Percentiles rank a stretch among this genome's conserved stretches.
Conservation (phyloP, 495 filamentous ascomycete species). For the Podospora pseudocomata region DNA sequence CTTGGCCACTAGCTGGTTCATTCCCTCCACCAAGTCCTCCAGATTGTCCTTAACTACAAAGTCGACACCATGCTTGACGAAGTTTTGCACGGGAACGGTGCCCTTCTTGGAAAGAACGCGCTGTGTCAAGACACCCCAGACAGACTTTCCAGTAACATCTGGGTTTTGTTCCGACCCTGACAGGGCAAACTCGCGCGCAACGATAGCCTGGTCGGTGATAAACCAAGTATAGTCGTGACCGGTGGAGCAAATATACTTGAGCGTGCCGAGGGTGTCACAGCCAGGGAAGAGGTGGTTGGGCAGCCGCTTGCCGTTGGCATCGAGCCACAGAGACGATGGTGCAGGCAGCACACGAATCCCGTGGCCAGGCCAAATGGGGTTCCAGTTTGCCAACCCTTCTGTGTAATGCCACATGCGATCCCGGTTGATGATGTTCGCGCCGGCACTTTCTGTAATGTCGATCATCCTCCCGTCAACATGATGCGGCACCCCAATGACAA, state of each 20-base stretch:
- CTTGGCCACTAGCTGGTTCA: conserved; percentile 45
- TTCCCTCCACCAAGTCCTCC: conserved; percentile 42
- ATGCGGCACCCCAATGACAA: conserved; percentile 50
- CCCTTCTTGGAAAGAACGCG: conserved; percentile 47
- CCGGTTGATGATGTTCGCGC: conserved; percentile 47
- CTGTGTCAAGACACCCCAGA: conserved; percentile 43
- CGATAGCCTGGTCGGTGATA: conserved; percentile 48
- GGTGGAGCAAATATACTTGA: conserved; percentile 50
- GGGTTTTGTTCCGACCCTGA: conserved; percentile 55
- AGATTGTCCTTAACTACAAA: conserved; percentile 48
- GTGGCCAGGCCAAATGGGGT: conserved; percentile 50
- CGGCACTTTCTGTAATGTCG: conserved; percentile 43
- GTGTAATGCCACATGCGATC: conserved; percentile 57
- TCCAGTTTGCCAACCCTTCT: conserved; percentile 51
- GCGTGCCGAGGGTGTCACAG: conserved; percentile 48
- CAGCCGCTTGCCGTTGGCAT: conserved; percentile 49
- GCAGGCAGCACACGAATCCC: conserved; percentile 51
- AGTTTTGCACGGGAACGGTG: conserved; percentile 46
- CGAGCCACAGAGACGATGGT: conserved; percentile 52
- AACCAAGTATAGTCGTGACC: conserved; percentile 56
- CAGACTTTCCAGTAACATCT: conserved; percentile 49
- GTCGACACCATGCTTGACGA: conserved; percentile 48
- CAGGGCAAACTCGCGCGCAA: conserved; percentile 50
- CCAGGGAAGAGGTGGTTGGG: conserved; percentile 49
- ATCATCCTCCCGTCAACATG: conserved; percentile 54